Percentiles rank a stretch among this genome's conserved stretches.
phyloP scores from a whole-genome alignment of 495 filamentous ascomycete species.

The Tuber brumale region DNA sequence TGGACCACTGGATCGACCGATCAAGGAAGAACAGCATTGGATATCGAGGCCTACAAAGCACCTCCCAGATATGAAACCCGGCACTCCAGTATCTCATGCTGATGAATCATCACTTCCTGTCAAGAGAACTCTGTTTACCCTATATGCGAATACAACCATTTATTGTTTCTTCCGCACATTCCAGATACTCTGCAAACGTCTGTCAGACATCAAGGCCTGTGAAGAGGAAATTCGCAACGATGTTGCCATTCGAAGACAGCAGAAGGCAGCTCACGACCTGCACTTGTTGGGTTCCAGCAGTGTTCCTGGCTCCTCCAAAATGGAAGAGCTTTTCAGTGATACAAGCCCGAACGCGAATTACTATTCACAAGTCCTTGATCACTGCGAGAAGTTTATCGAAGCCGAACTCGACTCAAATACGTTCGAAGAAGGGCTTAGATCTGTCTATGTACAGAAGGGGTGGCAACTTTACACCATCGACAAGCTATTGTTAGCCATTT shows the following conservation, averaged over 20 bases:
- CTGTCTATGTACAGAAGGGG: slow-evolving; percentile 78
- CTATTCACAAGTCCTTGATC: slow-evolving; percentile 61
- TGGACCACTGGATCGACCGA: slow-evolving; percentile 45
- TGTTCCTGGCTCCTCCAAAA: slow-evolving; percentile 55
- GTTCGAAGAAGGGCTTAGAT: slow-evolving; percentile 82
- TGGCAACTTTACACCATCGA: slow-evolving; percentile 87
- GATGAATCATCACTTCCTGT: slow-evolving; percentile 69
- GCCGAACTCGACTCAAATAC: slow-evolving; percentile 69
- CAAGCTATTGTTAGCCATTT: slow-evolving; percentile 69
- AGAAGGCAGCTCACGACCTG: slow-evolving; percentile 74
- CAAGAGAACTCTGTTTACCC: slow-evolving; percentile 66
- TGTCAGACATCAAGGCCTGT: slow-evolving; percentile 71
- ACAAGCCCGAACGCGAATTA: slow-evolving; percentile 56
- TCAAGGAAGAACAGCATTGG: slow-evolving; percentile 51
- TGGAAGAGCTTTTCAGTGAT: slow-evolving; percentile 76
- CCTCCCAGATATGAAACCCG: slow-evolving; percentile 40
- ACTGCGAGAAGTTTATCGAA: slow-evolving; percentile 63
- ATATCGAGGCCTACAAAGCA: slow-evolving; percentile 51
- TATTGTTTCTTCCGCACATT: slow-evolving; percentile 92
- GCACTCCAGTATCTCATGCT: slow-evolving; percentile 54
- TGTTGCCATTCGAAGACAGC: slow-evolving; percentile 59
- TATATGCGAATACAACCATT: slow-evolving; percentile 84
- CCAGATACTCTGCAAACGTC: slow-evolving; percentile 74
- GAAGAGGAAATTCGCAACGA: slow-evolving; percentile 65
- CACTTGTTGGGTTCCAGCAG: slow-evolving; percentile 47